Conservation (phyloP, 2,329 filamentous ascomycete species). For the Tolypocladium guangdongense region DNA sequence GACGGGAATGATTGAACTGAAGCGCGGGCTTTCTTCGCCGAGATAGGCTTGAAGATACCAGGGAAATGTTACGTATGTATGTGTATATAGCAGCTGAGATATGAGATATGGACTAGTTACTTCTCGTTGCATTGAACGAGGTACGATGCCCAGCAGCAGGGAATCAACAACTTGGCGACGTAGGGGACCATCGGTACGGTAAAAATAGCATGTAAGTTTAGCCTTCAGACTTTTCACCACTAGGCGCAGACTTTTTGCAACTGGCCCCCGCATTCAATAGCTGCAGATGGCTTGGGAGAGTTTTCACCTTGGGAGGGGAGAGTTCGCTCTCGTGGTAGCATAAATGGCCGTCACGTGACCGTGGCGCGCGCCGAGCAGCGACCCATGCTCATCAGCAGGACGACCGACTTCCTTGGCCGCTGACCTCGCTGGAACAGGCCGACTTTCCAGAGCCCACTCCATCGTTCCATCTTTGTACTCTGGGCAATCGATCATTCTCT, state of each 20-base stretch:
- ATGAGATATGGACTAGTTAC: not conserved
- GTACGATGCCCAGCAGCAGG: not conserved
- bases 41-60: not conserved
- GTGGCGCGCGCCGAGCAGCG: not conserved
- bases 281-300: not conserved
- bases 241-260: not conserved
- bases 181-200: no score
- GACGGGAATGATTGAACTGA: constrained; percentile 23
- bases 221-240: no score
- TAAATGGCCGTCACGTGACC: not conserved
- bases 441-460: not conserved
- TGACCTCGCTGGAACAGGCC: not conserved
- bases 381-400: not conserved
- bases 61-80: not conserved
- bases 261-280: not conserved
- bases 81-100: not conserved
- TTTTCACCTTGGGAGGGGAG: no score
- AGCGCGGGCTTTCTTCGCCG: not conserved
- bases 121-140: not conserved
- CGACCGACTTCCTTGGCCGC: not conserved
- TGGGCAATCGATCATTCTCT: not conserved
- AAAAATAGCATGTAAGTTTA: no score
- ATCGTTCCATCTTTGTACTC: not conserved
- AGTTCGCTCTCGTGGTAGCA: no score
- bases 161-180: not conserved